Evolutionary conservation across 2,329 filamentous ascomycete genomes (phyloP).

Genomic region (Drechmeria coniospora): DNA sequence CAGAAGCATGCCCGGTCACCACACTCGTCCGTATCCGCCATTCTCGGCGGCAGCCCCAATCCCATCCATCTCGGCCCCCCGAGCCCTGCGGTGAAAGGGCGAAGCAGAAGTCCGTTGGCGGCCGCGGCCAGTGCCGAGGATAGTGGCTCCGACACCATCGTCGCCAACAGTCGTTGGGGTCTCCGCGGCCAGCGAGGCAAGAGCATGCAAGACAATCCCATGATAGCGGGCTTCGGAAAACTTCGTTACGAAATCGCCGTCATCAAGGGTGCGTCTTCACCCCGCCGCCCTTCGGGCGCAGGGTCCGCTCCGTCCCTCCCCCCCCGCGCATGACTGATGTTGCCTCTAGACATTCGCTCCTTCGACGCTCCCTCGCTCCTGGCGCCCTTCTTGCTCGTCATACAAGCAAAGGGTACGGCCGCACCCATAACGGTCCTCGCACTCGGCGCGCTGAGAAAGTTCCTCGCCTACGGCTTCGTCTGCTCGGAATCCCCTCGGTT

Average conservation of each 20-base stretch:
- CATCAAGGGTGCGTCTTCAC: constrained; percentile 51
- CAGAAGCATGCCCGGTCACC: constrained; percentile 94
- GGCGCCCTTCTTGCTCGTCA: constrained; percentile 90
- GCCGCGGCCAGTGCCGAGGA: constrained; percentile 21
- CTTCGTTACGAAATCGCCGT: constrained; percentile 75
- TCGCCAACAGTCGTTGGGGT: constrained; percentile 74
- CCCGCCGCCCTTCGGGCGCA: too few species aligned
- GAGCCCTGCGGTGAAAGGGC: constrained; percentile 23
- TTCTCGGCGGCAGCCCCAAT: constrained; percentile 63
- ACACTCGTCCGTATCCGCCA: constrained; percentile 90
- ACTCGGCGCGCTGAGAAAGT: constrained; percentile 85
- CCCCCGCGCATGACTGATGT: not conserved
- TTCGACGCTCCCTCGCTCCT: constrained; percentile 86
- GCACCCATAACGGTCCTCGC: constrained; percentile 93
- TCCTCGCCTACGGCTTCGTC: constrained; percentile 89
- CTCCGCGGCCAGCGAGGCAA: constrained; percentile 88
- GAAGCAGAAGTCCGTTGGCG: constrained; percentile 24
- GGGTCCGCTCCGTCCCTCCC: too few species aligned
- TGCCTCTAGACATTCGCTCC: constrained; percentile 52
- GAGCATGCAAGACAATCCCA: constrained; percentile 91
- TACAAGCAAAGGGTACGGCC: constrained; percentile 88
- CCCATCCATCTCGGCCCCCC: constrained; percentile 37
- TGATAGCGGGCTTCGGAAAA: constrained; percentile 89
- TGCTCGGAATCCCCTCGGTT: constrained; percentile 73
- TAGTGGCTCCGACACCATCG: constrained; percentile 27